These are phyloP conservation scores for Simplicillium sp. DNA, from an alignment of 2,329 filamentous ascomycete genomes.

Conservation along the genomic window DNA sequence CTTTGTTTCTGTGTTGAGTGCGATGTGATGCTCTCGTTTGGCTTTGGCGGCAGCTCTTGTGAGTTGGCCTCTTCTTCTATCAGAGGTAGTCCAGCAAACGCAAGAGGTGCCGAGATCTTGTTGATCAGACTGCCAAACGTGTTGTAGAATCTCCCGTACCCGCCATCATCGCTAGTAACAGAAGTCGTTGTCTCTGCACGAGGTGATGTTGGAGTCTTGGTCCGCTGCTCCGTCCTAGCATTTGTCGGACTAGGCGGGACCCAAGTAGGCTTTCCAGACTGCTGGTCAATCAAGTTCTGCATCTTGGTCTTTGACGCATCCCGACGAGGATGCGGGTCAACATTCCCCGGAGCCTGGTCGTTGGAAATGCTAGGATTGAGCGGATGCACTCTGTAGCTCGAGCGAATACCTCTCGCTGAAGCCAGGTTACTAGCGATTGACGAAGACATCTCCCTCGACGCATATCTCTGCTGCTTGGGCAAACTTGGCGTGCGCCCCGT, in stretches of 20 bases:
- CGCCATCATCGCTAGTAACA: slow-evolving; percentile 49
- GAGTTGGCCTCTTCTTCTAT: slow-evolving; percentile 37
- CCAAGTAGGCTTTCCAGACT: slow-evolving; percentile 43
- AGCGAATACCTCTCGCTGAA: slow-evolving; percentile 70
- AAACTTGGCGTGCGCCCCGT: slow-evolving; percentile 12
- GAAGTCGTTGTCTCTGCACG: slow-evolving; percentile 14
- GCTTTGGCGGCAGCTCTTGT: slow-evolving; percentile 15
- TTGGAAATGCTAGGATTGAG: slow-evolving; percentile 64
- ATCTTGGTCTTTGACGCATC: slow-evolving; percentile 42
- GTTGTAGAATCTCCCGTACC: slow-evolving; percentile 84
- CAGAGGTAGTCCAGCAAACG: slow-evolving; percentile 85
- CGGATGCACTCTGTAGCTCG: slow-evolving; percentile 55
- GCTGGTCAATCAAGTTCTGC: slow-evolving; percentile 44
- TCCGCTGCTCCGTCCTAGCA: slow-evolving; percentile 14
- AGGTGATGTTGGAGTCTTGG: slow-evolving; percentile 15
- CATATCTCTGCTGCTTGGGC: slow-evolving; percentile 36
- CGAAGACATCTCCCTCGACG: slow-evolving; percentile 61
- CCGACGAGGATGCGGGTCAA: slow-evolving; percentile 46
- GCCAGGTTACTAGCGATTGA: slow-evolving; percentile 86
- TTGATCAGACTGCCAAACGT: slow-evolving; percentile 86
- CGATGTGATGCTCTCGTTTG: slow-evolving; percentile 25
- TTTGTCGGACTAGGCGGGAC: slow-evolving; percentile 29
- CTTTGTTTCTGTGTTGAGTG: slow-evolving; percentile 26
- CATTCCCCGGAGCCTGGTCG: slow-evolving; percentile 62
- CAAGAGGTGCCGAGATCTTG: slow-evolving; percentile 78